Percentiles rank a stretch among this genome's conserved stretches.
These are phyloP conservation scores for Vigna trinervia DNA, from an alignment of 306 rosid species.

Conservation along the genomic window DNA sequence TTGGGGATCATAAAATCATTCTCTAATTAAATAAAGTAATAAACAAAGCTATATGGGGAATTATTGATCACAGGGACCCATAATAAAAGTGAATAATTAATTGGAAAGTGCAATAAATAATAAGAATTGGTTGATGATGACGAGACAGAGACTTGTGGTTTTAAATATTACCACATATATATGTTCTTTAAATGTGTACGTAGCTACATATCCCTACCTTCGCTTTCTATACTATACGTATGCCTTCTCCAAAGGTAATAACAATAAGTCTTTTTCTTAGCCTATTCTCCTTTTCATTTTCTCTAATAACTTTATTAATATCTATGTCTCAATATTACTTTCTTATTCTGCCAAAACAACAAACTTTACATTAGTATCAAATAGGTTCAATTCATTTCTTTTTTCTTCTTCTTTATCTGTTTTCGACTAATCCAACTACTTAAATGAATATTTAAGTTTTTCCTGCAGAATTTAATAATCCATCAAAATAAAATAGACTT, in stretches of 20 bases:
- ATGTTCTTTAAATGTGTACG: slow-evolving; percentile 21
- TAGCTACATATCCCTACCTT: slow-evolving; percentile 30
- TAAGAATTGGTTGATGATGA: slow-evolving; percentile 36
- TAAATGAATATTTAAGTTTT: too few relatives aligned
- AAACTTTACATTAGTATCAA: not conserved
- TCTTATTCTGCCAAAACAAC: not conserved
- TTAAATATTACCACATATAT: slow-evolving; percentile 40
- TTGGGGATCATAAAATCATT: slow-evolving; percentile 38
- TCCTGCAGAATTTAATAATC: too few relatives aligned
- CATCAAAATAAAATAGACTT: too few relatives aligned
- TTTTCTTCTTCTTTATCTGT: too few relatives aligned
- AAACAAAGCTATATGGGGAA: slow-evolving; percentile 33
- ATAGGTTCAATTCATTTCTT: not conserved
- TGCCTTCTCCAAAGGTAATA: not conserved
- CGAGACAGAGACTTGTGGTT: slow-evolving; percentile 47
- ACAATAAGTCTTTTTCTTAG: slow-evolving; percentile 1
- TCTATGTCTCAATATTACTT: not conserved
- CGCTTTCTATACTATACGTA: not conserved
- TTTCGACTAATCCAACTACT: too few relatives aligned
- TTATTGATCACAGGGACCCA: slow-evolving; percentile 44
- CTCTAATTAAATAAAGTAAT: slow-evolving; percentile 44
- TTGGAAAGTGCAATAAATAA: slow-evolving; percentile 30
- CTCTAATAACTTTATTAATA: not conserved
- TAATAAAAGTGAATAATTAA: slow-evolving; percentile 20
- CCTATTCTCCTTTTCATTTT: slow-evolving; percentile 11